Conservation (phyloP, 1,284 basidiomycete species). For the Ceratobasidium sp. region DNA sequence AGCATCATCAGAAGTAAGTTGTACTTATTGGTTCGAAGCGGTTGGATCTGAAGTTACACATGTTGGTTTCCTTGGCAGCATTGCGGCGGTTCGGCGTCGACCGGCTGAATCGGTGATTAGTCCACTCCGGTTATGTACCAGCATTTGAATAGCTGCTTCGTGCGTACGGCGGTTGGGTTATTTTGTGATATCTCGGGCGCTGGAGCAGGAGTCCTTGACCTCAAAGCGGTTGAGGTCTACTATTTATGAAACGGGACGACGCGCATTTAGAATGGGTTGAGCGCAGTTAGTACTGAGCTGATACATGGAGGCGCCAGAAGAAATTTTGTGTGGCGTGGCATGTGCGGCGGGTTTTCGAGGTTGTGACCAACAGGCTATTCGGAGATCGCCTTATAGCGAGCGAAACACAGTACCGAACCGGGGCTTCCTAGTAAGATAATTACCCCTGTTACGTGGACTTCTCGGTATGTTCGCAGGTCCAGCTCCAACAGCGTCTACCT, state of each 20-base stretch:
- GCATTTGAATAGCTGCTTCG: slow-evolving; percentile 88
- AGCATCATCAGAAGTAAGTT: slow-evolving; percentile 92
- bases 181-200: slow-evolving; percentile 83
- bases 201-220: slow-evolving; percentile 90
- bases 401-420: too few relatives aligned
- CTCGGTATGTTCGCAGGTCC: too few relatives aligned
- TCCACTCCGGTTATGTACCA: slow-evolving; percentile 96
- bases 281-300: slow-evolving; percentile 99
- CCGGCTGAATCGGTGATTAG: slow-evolving; percentile 83
- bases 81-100: slow-evolving; percentile 92
- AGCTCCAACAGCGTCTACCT: too few relatives aligned
- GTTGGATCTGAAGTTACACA: slow-evolving; percentile 86
- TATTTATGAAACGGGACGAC: slow-evolving; percentile 96
- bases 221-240: slow-evolving; percentile 99
- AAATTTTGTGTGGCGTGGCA: too few relatives aligned
- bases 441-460: too few relatives aligned
- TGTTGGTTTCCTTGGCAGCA: slow-evolving; percentile 89
- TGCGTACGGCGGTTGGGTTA: slow-evolving; percentile 91
- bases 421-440: too few relatives aligned
- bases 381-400: too few relatives aligned
- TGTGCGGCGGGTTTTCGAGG: too few relatives aligned
- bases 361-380: too few relatives aligned
- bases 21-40: slow-evolving; percentile 92
- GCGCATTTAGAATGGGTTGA: slow-evolving; percentile 96
- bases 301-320: slow-evolving; percentile 99